phyloP scores from a whole-genome alignment of 1,139 yeast genomes.

The Taphrina pruni region DNA sequence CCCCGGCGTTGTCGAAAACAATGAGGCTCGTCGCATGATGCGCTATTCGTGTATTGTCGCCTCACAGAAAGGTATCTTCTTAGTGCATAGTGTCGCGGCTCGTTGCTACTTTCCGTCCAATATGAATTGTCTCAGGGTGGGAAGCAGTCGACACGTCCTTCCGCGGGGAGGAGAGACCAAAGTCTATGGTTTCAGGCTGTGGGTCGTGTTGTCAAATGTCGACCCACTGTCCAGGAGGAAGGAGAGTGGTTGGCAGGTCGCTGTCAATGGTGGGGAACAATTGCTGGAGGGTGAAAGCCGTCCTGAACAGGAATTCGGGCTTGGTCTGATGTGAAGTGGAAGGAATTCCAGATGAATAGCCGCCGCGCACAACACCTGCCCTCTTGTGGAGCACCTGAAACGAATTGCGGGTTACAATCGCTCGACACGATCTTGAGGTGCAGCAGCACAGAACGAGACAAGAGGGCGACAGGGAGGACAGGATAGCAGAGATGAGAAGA shows the following conservation, averaged over 20 bases:
- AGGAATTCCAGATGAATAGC: background rate
- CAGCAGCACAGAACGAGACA: too few species aligned
- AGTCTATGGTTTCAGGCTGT: background rate
- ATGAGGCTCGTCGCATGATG: constrained; percentile 1
- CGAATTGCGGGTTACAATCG: background rate
- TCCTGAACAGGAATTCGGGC: constrained; percentile 11
- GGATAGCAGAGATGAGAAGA: too few species aligned
- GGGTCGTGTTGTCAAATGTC: constrained; percentile 6
- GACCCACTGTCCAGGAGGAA: background rate
- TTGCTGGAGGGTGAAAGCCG: background rate
- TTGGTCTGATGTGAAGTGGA: background rate
- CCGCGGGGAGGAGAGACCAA: too few species aligned
- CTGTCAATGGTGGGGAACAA: constrained; percentile 13
- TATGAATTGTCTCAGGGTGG: too few species aligned
- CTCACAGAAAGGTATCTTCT: background rate
- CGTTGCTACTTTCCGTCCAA: background rate
- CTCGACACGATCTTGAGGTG: too few species aligned
- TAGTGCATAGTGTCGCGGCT: background rate
- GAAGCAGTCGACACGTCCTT: too few species aligned
- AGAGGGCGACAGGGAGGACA: too few species aligned
- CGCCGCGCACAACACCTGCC: too few species aligned
- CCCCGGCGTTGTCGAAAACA: constrained; percentile 3
- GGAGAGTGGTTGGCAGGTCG: background rate
- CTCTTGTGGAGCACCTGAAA: background rate
- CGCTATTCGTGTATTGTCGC: background rate